phyloP scores from a whole-genome alignment of 106 monocot species.

The Dioscorea dumetorum region DNA sequence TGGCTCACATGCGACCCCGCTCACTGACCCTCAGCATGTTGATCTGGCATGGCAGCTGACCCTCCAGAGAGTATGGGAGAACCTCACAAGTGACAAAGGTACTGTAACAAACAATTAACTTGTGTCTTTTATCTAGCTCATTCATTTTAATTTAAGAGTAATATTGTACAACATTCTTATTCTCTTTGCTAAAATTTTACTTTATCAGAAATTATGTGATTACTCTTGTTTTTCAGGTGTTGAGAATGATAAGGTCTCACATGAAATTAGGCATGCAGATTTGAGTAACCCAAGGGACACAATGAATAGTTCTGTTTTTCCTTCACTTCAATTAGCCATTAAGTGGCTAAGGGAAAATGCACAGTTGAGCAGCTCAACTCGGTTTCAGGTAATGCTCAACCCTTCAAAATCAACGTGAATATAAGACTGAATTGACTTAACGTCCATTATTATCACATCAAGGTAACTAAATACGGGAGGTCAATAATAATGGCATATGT shows the following conservation, averaged over 20 bases:
- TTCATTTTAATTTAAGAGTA: not conserved
- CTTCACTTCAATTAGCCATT: conserved; percentile 76
- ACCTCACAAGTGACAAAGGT: conserved; percentile 42
- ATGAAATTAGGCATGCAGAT: conserved; percentile 23
- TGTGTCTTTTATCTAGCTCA: too few relatives aligned
- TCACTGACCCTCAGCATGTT: conserved; percentile 38
- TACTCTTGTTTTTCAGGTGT: conserved; percentile 5
- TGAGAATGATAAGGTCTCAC: conserved; percentile 5
- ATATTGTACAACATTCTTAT: not conserved
- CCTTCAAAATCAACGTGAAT: not conserved
- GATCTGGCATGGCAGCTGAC: conserved; percentile 86
- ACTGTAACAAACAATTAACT: not conserved
- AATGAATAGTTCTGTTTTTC: conserved; percentile 55
- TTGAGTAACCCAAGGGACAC: not conserved
- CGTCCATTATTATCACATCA: too few relatives aligned
- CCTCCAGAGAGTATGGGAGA: conserved; percentile 76
- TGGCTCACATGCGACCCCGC: conserved; percentile 44
- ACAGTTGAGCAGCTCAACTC: conserved; percentile 41
- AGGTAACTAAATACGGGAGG: too few relatives aligned
- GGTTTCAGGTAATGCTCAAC: conserved; percentile 50
- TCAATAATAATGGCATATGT: too few relatives aligned
- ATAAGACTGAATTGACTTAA: not conserved
- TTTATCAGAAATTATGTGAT: not conserved
- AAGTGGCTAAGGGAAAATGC: conserved; percentile 74
- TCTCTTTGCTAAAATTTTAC: not conserved